Percentiles rank a stretch among this genome's conserved stretches.
These are phyloP conservation scores for Phytopythium helicoides DNA, from an alignment of 352 stramenopile genomes.

Conservation along the genomic window DNA sequence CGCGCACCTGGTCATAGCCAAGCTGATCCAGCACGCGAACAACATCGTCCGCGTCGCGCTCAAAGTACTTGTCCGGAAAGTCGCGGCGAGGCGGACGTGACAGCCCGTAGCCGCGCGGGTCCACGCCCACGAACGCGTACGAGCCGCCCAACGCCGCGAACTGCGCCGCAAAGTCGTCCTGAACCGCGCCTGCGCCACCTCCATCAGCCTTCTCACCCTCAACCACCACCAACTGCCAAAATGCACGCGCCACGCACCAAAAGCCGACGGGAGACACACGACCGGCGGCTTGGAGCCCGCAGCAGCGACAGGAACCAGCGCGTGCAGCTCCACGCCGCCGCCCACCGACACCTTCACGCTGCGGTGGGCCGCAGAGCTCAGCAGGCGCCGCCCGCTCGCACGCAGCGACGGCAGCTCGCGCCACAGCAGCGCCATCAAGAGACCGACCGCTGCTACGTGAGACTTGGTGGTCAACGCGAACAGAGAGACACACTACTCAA, in stretches of 20 bases:
- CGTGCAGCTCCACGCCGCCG: constrained; percentile 43
- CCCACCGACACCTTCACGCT: constrained; percentile 37
- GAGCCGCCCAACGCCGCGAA: constrained; percentile 42
- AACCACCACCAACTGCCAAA: neutral
- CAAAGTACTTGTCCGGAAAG: constrained; percentile 54
- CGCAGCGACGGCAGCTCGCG: no score
- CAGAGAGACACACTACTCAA: no score
- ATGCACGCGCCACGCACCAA: constrained; percentile 28
- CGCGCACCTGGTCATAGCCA: constrained; percentile 62
- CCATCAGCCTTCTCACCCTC: no score
- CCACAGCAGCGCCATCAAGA: no score
- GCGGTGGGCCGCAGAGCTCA: no score
- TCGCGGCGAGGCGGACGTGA: constrained; percentile 42
- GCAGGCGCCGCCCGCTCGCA: no score
- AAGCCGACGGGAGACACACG: constrained; percentile 67
- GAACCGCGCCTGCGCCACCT: constrained; percentile 41
- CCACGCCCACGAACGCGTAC: constrained; percentile 67
- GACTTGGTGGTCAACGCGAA: no score
- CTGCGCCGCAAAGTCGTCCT: constrained; percentile 61
- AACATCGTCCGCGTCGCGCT: constrained; percentile 73
- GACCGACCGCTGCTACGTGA: no score
- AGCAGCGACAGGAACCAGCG: constrained; percentile 19
- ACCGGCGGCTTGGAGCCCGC: constrained; percentile 25
- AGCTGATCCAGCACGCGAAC: constrained; percentile 55
- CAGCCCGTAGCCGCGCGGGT: constrained; percentile 55